phyloP scores from a whole-genome alignment of 2,329 filamentous ascomycete species.

The Phyllosticta citrichinensis region DNA sequence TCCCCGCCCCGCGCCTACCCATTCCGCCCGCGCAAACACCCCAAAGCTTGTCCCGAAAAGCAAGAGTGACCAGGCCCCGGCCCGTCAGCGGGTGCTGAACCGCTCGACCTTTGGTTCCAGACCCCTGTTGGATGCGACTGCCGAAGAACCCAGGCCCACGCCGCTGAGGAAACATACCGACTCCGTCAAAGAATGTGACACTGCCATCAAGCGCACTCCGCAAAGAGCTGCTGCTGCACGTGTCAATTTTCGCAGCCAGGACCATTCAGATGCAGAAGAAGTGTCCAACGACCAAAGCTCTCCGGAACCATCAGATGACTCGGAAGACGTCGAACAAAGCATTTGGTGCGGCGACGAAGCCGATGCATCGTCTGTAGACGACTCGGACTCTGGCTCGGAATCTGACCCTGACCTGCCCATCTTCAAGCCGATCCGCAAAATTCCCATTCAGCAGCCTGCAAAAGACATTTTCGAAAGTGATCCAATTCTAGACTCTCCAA shows the following conservation, averaged over 20 bases:
- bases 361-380: slow-evolving; percentile 22
- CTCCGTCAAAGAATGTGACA: slow-evolving; percentile 13
- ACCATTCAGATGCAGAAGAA: slow-evolving; percentile 3
- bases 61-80: slow-evolving; percentile 13
- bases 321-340: slow-evolving; percentile 1
- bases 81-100: slow-evolving; percentile 24
- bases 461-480: slow-evolving; percentile 8
- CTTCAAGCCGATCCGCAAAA: not conserved
- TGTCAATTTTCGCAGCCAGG: not conserved
- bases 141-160: slow-evolving; percentile 13
- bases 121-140: slow-evolving; percentile 20
- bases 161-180: slow-evolving; percentile 4
- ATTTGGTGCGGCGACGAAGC: slow-evolving; percentile 14
- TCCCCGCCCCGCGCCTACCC: not conserved
- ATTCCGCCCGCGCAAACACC: not conserved
- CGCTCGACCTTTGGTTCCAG: slow-evolving; percentile 22
- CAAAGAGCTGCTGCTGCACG: not conserved
- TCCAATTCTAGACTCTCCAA: slow-evolving; percentile 4
- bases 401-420: not conserved
- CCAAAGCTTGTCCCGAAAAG: slow-evolving; percentile 15
- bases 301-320: not conserved
- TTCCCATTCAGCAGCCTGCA: not conserved
- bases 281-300: not conserved
- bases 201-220: not conserved
- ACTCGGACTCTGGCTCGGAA: slow-evolving; percentile 19